A percentile compares a stretch with the other conserved stretches of the same genome.
Evolutionary conservation across 2,329 filamentous ascomycete species (phyloP).

Genomic region (Phaeophleospora eucalypticola): DNA sequence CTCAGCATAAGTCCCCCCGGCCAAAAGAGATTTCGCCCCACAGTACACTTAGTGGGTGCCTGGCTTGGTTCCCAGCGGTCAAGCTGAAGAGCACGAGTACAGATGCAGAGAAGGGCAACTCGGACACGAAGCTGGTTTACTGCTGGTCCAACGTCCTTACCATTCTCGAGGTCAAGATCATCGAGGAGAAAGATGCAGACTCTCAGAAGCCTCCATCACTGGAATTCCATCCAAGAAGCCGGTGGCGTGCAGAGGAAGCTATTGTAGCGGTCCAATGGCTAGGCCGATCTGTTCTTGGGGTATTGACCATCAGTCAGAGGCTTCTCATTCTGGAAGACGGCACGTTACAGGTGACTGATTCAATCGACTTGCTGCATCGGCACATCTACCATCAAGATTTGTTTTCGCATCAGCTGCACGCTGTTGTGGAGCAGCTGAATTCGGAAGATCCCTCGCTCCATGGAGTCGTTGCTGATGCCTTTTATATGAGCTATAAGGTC

Average conservation of each 20-base stretch:
- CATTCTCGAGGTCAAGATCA: constrained; percentile 79
- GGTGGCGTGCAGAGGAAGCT: constrained; percentile 91
- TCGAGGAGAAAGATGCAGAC: constrained; percentile 56
- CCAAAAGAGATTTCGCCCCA: constrained; percentile 89
- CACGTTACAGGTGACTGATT: constrained; percentile 85
- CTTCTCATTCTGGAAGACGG: constrained; percentile 88
- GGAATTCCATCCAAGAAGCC: constrained; percentile 74
- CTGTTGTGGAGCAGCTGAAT: constrained; percentile 80
- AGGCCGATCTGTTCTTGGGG: constrained; percentile 83
- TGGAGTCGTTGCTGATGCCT: constrained; percentile 92
- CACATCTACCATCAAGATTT: constrained; percentile 89
- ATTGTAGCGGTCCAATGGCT: constrained; percentile 97
- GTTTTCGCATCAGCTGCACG: constrained; percentile 82
- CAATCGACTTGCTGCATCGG: constrained; percentile 85
- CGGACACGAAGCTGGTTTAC: constrained; percentile 85
- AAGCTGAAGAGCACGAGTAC: constrained; percentile 67
- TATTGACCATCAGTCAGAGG: constrained; percentile 90
- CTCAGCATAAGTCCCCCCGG: constrained; percentile 86
- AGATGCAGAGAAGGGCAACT: constrained; percentile 60
- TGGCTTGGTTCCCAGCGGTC: constrained; percentile 97
- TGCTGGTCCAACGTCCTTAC: constrained; percentile 99
- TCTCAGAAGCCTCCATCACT: constrained; percentile 74
- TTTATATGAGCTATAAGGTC: constrained; percentile 93
- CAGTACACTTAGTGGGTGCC: constrained; percentile 84
- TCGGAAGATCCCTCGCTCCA: constrained; percentile 87